Evolutionary conservation across 129 eudicot species (phyloP).

Genomic region (Oenanthe sinensis): DNA sequence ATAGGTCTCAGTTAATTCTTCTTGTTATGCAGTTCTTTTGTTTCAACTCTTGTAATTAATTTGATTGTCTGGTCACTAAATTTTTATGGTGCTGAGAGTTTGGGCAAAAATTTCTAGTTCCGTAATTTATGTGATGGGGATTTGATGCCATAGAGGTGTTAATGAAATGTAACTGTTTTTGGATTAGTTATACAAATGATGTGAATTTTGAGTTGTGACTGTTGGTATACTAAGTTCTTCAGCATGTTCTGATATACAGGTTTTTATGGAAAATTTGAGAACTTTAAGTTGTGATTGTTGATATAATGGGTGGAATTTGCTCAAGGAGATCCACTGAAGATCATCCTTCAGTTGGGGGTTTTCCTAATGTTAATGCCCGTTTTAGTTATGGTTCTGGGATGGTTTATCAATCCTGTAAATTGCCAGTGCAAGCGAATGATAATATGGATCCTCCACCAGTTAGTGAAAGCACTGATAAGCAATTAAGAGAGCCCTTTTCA

Average conservation of each 20-base stretch:
- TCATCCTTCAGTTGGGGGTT: constrained; percentile 26
- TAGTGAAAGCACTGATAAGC: constrained; percentile 37
- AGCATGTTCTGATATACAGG: constrained; percentile 6
- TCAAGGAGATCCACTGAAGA: constrained; percentile 81
- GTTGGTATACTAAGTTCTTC: not conserved
- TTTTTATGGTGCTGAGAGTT: not conserved
- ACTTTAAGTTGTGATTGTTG: not conserved
- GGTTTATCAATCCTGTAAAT: constrained; percentile 44
- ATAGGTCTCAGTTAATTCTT: not conserved
- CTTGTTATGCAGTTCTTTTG: not conserved
- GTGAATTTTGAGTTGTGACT: constrained; percentile 5
- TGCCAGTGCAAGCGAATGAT: constrained; percentile 27
- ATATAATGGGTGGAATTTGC: constrained; percentile 82
- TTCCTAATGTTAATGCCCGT: constrained; percentile 52
- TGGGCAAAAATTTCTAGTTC: not conserved
- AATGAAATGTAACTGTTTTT: not conserved
- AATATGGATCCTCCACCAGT: constrained; percentile 17
- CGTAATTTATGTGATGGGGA: not conserved
- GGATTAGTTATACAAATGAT: not conserved
- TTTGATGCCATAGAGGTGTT: not conserved
- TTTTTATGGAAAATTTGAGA: constrained; percentile 28
- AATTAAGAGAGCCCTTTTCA: constrained; percentile 49
- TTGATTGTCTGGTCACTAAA: not conserved
- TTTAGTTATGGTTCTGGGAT: constrained; percentile 42
- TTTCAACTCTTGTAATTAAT: not conserved